A percentile compares a stretch with the other conserved stretches of the same genome.
Conservation (phyloP, 2,329 filamentous ascomycete genomes). For the Stachybotrys chartarum region DNA sequence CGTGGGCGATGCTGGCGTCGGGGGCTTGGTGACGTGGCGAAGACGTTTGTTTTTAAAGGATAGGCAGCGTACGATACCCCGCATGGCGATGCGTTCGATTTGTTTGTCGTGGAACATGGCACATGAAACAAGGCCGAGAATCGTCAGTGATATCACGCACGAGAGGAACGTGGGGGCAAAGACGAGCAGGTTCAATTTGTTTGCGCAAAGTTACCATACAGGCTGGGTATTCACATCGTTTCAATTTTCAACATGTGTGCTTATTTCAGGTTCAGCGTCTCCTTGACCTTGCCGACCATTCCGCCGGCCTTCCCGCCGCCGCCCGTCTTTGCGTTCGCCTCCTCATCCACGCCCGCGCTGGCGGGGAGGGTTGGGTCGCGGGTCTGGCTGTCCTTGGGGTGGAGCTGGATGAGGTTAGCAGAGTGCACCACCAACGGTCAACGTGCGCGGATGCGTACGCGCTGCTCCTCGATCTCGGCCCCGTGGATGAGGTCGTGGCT, state of each 20-base stretch:
- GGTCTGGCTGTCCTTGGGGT: conserved; percentile 4
- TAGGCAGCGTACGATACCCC: not conserved
- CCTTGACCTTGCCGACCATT: conserved; percentile 19
- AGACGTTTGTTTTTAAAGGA: not conserved
- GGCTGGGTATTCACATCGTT: not conserved
- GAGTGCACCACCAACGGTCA: not conserved
- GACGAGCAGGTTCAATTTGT: too few relatives aligned
- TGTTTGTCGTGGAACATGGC: not conserved
- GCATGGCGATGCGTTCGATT: too few relatives aligned
- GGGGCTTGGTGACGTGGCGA: not conserved
- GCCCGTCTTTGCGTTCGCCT: not conserved
- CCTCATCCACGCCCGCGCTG: not conserved
- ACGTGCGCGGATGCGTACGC: conserved; percentile 6
- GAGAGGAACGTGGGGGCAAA: too few relatives aligned
- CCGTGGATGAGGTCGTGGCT: conserved; percentile 25
- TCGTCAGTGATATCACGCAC: too few relatives aligned
- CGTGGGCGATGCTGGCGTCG: not conserved
- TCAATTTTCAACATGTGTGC: not conserved
- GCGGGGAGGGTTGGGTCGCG: not conserved
- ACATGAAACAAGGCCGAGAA: too few relatives aligned
- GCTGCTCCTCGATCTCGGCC: conserved; percentile 25
- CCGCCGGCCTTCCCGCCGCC: conserved; percentile 1
- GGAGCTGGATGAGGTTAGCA: conserved; percentile 9
- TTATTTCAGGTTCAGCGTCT: conserved; percentile 14
- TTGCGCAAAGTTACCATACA: too few relatives aligned